Evolutionary conservation across 1,139 yeast species (phyloP), one percentile per base, ranked within the genome.

Genomic region (Arxiozyma telluris): DNA sequence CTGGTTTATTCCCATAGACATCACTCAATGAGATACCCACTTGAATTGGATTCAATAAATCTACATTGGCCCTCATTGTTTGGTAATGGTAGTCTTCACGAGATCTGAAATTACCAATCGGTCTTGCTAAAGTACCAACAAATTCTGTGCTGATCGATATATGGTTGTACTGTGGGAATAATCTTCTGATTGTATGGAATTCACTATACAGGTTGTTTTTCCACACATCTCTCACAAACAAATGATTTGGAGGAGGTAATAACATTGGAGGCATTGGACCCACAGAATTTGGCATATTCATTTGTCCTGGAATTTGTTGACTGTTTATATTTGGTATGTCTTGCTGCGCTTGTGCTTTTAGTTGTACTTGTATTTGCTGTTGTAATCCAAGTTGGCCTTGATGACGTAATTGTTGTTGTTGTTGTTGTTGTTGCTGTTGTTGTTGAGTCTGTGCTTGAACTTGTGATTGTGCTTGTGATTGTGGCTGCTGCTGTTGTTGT

Each of bases 71-170:
- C 64, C 98, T 79, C 71, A 93, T 79, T 0, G 98, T 93, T 71
- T 93, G 98, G 68, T 93, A 93, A 70, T 93, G 98, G 70, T 90
- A 93, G 69, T 93, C 98, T 34, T 88, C 80, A 17, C 94, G 87
- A 11, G 94, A 83, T 64, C 89, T 83, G 72, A 93, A 93, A 12
- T 90, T 82, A n/a, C 98, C 98, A 58, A 93, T 88, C 15, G 98
- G 98, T 61, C 98, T 80, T 1, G 96, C 96, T 27, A 93, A 87
- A 41, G 94, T 88, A 0, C 98, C 98, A 0, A 97, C 97, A 66
- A 93, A 90, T 69, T 93, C 97, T 56, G 95, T 91, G 63, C 91
- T 86, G 52, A 84, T 84, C 2, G 96, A 83, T 22, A 90, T 80
- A 64, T 80, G 80, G 53, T 85, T 82, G 64, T 84, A 86, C 57